These are phyloP conservation scores for Eurotiales sp. DNA, from an alignment of 2,329 filamentous ascomycete species.

Conservation along the genomic window DNA sequence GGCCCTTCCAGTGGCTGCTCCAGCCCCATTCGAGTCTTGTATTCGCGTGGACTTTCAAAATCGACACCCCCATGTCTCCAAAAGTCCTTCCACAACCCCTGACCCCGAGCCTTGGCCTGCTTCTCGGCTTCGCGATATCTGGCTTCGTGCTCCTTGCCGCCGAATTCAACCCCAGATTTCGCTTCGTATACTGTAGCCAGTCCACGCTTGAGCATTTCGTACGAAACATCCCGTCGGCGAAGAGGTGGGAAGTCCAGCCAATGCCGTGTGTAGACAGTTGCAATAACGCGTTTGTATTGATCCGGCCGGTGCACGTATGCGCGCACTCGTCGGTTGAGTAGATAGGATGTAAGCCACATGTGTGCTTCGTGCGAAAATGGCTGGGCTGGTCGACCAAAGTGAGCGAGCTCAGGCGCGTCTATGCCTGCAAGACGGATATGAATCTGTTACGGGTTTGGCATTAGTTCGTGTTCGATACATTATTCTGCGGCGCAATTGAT, in stretches of 20 bases:
- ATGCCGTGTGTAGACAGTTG: constrained; percentile 71
- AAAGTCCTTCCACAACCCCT: constrained; percentile 68
- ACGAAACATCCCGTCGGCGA: constrained; percentile 73
- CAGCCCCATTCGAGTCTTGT: constrained; percentile 63
- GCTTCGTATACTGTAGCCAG: constrained; percentile 92
- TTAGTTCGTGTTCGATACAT: not conserved
- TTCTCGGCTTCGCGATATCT: constrained; percentile 46
- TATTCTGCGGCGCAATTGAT: too few relatives aligned
- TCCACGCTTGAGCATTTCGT: constrained; percentile 82
- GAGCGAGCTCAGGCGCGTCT: constrained; percentile 87
- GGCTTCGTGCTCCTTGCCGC: constrained; percentile 56
- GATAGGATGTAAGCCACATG: constrained; percentile 70
- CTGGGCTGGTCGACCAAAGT: constrained; percentile 86
- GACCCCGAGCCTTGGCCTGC: constrained; percentile 60
- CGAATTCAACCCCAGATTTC: constrained; percentile 85
- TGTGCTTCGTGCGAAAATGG: constrained; percentile 79
- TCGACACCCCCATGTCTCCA: constrained; percentile 49
- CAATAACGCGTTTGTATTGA: constrained; percentile 89
- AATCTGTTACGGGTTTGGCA: constrained; percentile 53
- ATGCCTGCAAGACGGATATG: constrained; percentile 85
- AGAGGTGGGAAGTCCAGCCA: constrained; percentile 37
- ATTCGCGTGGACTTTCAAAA: constrained; percentile 82
- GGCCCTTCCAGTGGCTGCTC: constrained; percentile 1
- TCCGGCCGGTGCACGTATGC: constrained; percentile 80
- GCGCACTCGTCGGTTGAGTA: constrained; percentile 70